Percentiles rank a stretch among this genome's conserved stretches.
These are phyloP conservation scores for Ustilago trichophora DNA, from an alignment of 1,284 basidiomycete species.

Conservation along the genomic window DNA sequence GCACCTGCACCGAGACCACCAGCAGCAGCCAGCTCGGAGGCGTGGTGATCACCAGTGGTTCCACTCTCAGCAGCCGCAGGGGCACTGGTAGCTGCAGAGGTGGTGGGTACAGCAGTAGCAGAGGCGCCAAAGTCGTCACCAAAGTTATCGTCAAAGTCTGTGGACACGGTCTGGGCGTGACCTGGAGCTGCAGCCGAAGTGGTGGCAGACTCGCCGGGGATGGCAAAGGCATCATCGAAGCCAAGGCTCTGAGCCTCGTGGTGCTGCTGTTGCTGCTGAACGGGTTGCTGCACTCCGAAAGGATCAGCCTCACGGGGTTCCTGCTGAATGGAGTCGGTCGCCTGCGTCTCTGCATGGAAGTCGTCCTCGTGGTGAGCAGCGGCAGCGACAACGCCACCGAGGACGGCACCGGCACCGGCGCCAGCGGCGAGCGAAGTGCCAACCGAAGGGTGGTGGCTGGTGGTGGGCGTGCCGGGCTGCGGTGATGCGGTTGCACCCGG, in stretches of 20 bases:
- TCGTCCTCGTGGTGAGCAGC: slow-evolving; percentile 11
- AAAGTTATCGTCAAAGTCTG: slow-evolving; percentile 60
- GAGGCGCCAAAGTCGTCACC: slow-evolving; percentile 59
- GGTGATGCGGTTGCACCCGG: slow-evolving; percentile 7
- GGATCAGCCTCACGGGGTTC: slow-evolving; percentile 38
- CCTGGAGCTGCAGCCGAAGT: slow-evolving; percentile 53
- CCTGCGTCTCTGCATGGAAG: neutral
- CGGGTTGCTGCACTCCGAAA: slow-evolving; percentile 42
- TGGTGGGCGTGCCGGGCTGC: slow-evolving; percentile 17
- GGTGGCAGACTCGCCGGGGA: slow-evolving; percentile 55
- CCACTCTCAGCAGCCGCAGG: slow-evolving; percentile 54
- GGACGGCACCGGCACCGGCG: slow-evolving; percentile 57
- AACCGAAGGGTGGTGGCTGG: slow-evolving; percentile 15
- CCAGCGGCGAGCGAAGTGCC: slow-evolving; percentile 57
- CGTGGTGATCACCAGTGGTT: slow-evolving; percentile 50
- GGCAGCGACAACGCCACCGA: slow-evolving; percentile 61
- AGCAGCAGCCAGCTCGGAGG: slow-evolving; percentile 11
- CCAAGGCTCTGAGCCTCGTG: slow-evolving; percentile 13
- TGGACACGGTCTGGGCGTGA: slow-evolving; percentile 5
- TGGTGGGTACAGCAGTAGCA: slow-evolving; percentile 11
- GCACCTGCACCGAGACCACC: too few relatives aligned
- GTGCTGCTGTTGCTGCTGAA: slow-evolving; percentile 2
- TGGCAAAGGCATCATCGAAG: slow-evolving; percentile 74
- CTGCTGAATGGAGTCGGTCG: neutral
- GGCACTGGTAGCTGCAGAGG: neutral